Percentiles rank a stretch among this genome's conserved stretches.
Evolutionary conservation across 192 early-diverging fungal species (phyloP).

Genomic region (Rhizophagus sp.): DNA sequence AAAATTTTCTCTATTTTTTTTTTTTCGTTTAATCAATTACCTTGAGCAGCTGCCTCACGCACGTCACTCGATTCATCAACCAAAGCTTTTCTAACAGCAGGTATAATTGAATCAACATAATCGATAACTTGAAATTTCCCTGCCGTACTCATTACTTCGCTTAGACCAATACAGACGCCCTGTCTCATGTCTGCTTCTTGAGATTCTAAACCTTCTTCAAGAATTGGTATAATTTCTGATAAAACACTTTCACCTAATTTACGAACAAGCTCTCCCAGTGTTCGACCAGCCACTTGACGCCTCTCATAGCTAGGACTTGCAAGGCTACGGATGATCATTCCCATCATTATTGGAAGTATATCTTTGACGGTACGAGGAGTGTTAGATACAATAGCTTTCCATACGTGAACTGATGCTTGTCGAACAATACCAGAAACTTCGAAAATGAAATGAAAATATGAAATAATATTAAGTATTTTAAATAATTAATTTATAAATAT

Average conservation of each 20-base stretch:
- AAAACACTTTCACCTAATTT: conserved; percentile 93
- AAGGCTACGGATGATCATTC: conserved; percentile 81
- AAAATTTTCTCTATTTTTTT: not conserved
- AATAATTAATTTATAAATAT: too few species aligned
- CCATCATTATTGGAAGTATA: conserved; percentile 89
- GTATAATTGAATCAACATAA: conserved; percentile 83
- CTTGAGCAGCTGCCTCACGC: conserved; percentile 89
- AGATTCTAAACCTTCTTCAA: conserved; percentile 78
- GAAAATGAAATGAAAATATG: not conserved
- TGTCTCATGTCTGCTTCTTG: conserved; percentile 72
- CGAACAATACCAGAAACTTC: conserved; percentile 72
- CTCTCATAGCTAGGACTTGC: conserved; percentile 75
- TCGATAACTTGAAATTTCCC: conserved; percentile 79
- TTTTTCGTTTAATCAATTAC: conserved; percentile 18
- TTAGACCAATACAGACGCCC: conserved; percentile 91
- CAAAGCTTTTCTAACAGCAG: conserved; percentile 81
- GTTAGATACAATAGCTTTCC: conserved; percentile 95
- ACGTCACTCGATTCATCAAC: conserved; percentile 84
- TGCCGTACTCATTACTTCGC: conserved; percentile 88
- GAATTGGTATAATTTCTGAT: conserved; percentile 85
- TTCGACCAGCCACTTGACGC: conserved; percentile 85
- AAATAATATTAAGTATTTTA: not conserved
- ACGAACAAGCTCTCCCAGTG: conserved; percentile 90
- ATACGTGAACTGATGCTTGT: conserved; percentile 85
- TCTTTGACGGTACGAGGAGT: conserved; percentile 97